Evolutionary conservation across 495 filamentous ascomycete species (phyloP), one percentile per base, ranked within the genome.

Genomic region (Penicillium argentinense): DNA sequence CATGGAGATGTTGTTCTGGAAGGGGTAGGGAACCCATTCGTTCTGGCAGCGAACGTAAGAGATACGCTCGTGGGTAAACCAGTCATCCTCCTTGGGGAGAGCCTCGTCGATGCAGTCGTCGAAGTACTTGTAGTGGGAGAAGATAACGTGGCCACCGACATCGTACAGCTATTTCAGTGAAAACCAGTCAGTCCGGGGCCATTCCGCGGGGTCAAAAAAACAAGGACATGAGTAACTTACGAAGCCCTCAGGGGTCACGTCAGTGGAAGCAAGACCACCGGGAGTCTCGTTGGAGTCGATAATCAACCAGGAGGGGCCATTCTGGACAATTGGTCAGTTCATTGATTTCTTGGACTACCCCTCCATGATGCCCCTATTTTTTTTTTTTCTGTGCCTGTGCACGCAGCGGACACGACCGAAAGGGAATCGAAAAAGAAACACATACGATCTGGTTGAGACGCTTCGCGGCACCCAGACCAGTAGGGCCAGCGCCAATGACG

Each of bases 81-180:
- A 98, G 76, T 98, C 95, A 39, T 88, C 83, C 39, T 87, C 80
- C 68, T 90, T 88, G 53, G 93, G 95, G 33, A 98, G 82, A 45
- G 93, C 93, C 76, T 98, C 91, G 63, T 96, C 77, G 66, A 98
- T 87, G 76, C 89, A 95, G 75, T 98, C 95, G 73, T 98, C 93
- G 68, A 98, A 98, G 84, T 98, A 98, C 74, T 96, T 96, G 84
- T 97, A 98, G 81, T 98, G 93, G 50, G 93, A 98, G 82, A 98
- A 98, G 71, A 98, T 97, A 74, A 98, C 93, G 73, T 98, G 93
- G 57, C 93, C 93, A 66, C 93, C 93, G 59, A 98, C 93, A 78
- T 98, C 93, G 78, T 96, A 98, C 56, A 98, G 85, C 92, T 97
- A 58, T 37, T 36, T n/a, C 33, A 11, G 32, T 4, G 12, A 33